These are phyloP conservation scores for Picea abies DNA, from an alignment of 83 land plant genomes.

Conservation along the genomic window DNA sequence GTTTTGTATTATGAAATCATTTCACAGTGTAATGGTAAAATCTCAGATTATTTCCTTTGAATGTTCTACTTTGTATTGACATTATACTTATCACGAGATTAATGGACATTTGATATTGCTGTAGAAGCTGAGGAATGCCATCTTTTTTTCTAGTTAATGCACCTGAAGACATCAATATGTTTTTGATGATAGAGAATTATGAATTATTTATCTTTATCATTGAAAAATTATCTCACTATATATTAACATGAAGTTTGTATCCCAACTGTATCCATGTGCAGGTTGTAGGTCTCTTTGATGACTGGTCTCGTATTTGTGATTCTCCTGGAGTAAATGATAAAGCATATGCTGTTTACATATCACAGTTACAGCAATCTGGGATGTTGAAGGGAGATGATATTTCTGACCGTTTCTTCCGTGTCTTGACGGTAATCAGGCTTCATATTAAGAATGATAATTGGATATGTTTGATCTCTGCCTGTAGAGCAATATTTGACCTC, in stretches of 20 bases:
- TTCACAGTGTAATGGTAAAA: too few relatives aligned
- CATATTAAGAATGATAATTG: background rate
- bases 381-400: constrained; percentile 92
- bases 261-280: constrained; percentile 16
- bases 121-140: too few relatives aligned
- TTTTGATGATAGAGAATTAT: too few relatives aligned
- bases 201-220: too few relatives aligned
- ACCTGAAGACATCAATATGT: too few relatives aligned
- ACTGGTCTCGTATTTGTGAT: constrained; percentile 89
- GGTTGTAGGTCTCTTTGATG: constrained; percentile 71
- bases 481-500: background rate
- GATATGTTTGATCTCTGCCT: background rate
- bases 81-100: too few relatives aligned
- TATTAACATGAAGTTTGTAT: background rate
- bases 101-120: too few relatives aligned
- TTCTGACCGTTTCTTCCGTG: constrained; percentile 88
- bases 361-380: constrained; percentile 86
- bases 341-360: constrained; percentile 63
- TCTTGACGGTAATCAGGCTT: constrained; percentile 49
- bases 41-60: too few relatives aligned
- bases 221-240: background rate
- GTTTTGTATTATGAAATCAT: too few relatives aligned
- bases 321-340: constrained; percentile 79
- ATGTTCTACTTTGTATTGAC: too few relatives aligned
- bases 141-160: too few relatives aligned